Percentiles rank a stretch among this genome's conserved stretches.
Evolutionary conservation across 768 basidiomycete genomes (phyloP).

Genomic region (Tephrocybe sp.): DNA sequence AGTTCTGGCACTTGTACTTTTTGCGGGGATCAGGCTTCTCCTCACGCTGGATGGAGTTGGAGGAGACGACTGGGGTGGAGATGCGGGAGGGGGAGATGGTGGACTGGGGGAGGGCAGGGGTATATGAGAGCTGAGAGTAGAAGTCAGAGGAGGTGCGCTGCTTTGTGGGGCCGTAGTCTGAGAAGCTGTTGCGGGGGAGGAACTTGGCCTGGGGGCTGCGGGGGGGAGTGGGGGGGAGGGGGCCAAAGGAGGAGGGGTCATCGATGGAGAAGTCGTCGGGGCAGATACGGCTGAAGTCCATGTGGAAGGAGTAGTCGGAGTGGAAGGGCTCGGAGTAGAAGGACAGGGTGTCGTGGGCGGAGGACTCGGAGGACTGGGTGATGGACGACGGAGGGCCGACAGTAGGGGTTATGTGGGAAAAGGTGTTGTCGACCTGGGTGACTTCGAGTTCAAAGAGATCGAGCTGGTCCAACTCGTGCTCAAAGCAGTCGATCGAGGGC

Average conservation of each 20-base stretch:
- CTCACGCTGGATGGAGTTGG: constrained; percentile 43
- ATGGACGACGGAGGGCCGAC: constrained; percentile 76
- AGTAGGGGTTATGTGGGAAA: constrained; percentile 61
- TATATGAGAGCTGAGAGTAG: constrained; percentile 52
- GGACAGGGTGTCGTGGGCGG: constrained; percentile 69
- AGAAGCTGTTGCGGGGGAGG: constrained; percentile 52
- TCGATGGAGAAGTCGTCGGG: constrained; percentile 55
- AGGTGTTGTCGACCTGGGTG: constrained; percentile 65
- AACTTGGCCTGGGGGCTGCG: constrained; percentile 45
- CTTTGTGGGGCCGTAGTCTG: constrained; percentile 63
- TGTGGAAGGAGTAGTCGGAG: constrained; percentile 64
- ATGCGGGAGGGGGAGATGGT: constrained; percentile 59
- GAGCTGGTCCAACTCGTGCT: constrained; percentile 79
- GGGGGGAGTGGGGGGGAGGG: constrained; percentile 57
- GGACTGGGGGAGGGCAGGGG: too few species aligned
- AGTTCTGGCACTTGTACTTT: constrained; percentile 75
- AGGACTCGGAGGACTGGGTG: constrained; percentile 79
- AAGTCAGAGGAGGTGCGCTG: constrained; percentile 45
- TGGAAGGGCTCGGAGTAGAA: constrained; percentile 66
- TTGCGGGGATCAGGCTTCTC: constrained; percentile 66
- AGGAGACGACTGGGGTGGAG: constrained; percentile 43
- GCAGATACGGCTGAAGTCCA: constrained; percentile 68
- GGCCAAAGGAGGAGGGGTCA: constrained; percentile 60
- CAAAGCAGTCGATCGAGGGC: constrained; percentile 81
- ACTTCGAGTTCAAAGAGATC: constrained; percentile 64